Evolutionary conservation across 2,329 filamentous ascomycete species (phyloP).

Genomic region (Curvularia verruculosa): DNA sequence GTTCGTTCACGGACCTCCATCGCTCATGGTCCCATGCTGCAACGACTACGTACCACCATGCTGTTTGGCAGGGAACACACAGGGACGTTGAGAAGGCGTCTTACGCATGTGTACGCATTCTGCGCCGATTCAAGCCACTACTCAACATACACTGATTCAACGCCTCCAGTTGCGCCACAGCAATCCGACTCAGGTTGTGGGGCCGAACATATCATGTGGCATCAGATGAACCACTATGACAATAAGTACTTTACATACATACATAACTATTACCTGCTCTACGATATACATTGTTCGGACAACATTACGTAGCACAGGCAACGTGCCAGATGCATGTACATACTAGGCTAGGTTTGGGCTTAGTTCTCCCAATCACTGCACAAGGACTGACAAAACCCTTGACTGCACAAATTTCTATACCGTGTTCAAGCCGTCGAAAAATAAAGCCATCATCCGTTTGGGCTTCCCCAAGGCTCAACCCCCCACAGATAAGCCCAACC

Average conservation of each 20-base stretch:
- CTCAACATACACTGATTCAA: not conserved
- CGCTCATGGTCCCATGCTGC: constrained; percentile 1
- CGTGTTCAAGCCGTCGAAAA: not conserved
- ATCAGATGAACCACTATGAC: not conserved
- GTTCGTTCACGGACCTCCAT: constrained; percentile 10
- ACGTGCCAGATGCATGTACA: not conserved
- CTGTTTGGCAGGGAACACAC: not conserved
- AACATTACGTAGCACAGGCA: not conserved
- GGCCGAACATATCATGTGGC: not conserved
- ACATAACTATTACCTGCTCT: not conserved
- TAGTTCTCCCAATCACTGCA: not conserved
- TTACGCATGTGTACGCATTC: not conserved
- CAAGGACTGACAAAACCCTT: not conserved
- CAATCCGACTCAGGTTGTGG: not conserved
- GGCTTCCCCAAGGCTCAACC: not conserved
- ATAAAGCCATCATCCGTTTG: not conserved
- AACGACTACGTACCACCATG: constrained; percentile 7
- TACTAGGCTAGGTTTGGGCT: not conserved
- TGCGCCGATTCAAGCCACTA: not conserved
- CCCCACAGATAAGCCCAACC: not conserved
- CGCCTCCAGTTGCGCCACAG: not conserved
- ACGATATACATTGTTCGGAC: not conserved
- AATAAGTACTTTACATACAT: not conserved
- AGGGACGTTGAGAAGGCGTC: not conserved
- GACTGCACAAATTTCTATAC: not conserved